Evolutionary conservation across 2,329 filamentous ascomycete genomes (phyloP), one percentile per base, ranked within the genome.

Genomic region (Diaporthe sp.): DNA sequence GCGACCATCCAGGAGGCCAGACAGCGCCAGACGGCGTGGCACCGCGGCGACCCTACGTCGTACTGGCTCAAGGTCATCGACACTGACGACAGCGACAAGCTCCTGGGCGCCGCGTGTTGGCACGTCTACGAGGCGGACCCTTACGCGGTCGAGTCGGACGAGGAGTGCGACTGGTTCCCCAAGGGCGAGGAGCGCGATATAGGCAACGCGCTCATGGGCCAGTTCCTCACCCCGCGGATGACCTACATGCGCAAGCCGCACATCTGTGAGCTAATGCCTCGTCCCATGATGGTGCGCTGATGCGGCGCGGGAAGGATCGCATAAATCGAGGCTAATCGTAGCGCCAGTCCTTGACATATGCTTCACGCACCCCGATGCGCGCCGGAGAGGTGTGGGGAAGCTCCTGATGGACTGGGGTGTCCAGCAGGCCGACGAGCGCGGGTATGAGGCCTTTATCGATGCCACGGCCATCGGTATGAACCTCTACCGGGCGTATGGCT

Each of bases 191-290:
- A 71, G 35, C 69, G 69, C 12, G 53, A 71, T 39, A 53, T 71
- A 22, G 69, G 27, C 4, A 61, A 63, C 55, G 2, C 30, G 55
- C 69, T 71, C 27, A 71, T 71, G 55, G 69, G 39, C 15, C 69
- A 71, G 69, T 71, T 71, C n/a, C 8, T 63, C 37, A 71, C 69
- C 17, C 69, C 69, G 1, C 69, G 69, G 30, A 59, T 51, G 55
- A 61, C 69, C 12, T 71, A 61, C 30, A 71, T 71, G 55, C 69
- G 69, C 13, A 71, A 59, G 42, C 69, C 69, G 35, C 69, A 71
- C 55, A 22, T 61, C n/a, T 71, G 69, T 71, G 53, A 71, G 69
- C 30, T 17, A 19, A 15, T 44, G 9, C 51, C 35, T 22, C 42
- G 13, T 19, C 39, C 39, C 13, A 17, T 50, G 15, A 9, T 35